These are phyloP conservation scores for Xylariaceae sp. DNA, from an alignment of 2,329 filamentous ascomycete genomes.

Conservation along the genomic window DNA sequence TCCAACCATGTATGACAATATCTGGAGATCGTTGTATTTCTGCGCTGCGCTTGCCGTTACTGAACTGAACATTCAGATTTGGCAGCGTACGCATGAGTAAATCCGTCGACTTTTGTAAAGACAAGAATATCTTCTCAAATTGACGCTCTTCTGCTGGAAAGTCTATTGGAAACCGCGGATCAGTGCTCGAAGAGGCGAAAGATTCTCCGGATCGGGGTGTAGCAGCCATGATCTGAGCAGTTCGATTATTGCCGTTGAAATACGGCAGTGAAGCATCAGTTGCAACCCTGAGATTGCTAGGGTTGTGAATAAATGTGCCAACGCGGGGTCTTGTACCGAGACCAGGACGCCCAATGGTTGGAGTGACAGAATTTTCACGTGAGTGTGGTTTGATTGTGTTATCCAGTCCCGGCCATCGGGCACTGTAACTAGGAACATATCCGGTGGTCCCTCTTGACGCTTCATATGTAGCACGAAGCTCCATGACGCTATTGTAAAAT, in stretches of 20 bases:
- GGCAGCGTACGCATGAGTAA: conserved; percentile 76
- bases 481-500: conserved; percentile 72
- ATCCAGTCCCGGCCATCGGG: conserved; percentile 44
- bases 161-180: conserved; percentile 63
- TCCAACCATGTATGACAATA: conserved; percentile 70
- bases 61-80: conserved; percentile 70
- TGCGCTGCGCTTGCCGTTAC: conserved; percentile 67
- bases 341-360: conserved; percentile 57
- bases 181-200: conserved; percentile 65
- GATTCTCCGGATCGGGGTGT: conserved; percentile 86
- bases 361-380: conserved; percentile 60
- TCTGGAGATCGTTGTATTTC: conserved; percentile 66
- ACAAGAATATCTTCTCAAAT: conserved; percentile 84
- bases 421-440: conserved; percentile 31
- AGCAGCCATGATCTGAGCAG: conserved; percentile 61
- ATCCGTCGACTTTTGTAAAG: conserved; percentile 75
- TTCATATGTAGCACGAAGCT: conserved; percentile 59
- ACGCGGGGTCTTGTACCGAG: conserved; percentile 48
- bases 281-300: conserved; percentile 62
- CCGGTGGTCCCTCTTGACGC: conserved; percentile 35
- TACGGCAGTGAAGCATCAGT: conserved; percentile 61
- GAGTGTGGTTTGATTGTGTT: conserved; percentile 59
- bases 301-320: conserved; percentile 52
- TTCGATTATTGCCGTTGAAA: conserved; percentile 57
- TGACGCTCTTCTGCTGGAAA: conserved; percentile 77